A percentile compares a stretch with the other conserved stretches of the same genome.
Evolutionary conservation across 257 asterid species (phyloP).

Genomic region (Paulownia fortunei): DNA sequence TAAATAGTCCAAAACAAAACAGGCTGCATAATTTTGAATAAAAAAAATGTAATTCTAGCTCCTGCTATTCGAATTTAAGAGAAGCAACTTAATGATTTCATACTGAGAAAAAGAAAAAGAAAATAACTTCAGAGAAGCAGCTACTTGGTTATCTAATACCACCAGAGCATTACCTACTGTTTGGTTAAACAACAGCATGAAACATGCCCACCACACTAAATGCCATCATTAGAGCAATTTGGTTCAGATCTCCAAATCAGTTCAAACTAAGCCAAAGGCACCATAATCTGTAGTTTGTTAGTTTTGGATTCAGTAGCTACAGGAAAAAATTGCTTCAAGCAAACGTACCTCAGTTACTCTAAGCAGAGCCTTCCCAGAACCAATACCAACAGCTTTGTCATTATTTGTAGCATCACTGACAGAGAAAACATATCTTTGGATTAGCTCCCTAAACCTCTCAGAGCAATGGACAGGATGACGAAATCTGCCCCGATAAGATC

Average conservation of each 20-base stretch:
- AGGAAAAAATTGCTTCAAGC: conserved; percentile 7
- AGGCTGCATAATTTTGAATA: background rate
- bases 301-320: background rate
- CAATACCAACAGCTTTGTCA: conserved; percentile 63
- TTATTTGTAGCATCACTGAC: conserved; percentile 59
- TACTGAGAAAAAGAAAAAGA: background rate
- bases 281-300: background rate
- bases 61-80: no score
- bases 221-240: background rate
- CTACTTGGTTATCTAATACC: background rate
- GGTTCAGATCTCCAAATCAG: background rate
- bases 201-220: background rate
- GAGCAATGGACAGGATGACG: conserved; percentile 93
- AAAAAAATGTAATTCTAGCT: background rate
- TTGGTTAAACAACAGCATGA: background rate
- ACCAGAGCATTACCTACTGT: background rate
- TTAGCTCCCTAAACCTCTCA: conserved; percentile 92
- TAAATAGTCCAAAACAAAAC: background rate
- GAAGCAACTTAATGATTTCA: no score
- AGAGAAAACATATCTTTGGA: conserved; percentile 80
- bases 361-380: conserved; percentile 81
- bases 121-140: background rate
- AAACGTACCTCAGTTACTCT: conserved; percentile 86
- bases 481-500: conserved; percentile 79
- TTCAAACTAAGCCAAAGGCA: background rate